phyloP scores from a whole-genome alignment of 306 rosid genomes.

The Citrullus amarus region DNA sequence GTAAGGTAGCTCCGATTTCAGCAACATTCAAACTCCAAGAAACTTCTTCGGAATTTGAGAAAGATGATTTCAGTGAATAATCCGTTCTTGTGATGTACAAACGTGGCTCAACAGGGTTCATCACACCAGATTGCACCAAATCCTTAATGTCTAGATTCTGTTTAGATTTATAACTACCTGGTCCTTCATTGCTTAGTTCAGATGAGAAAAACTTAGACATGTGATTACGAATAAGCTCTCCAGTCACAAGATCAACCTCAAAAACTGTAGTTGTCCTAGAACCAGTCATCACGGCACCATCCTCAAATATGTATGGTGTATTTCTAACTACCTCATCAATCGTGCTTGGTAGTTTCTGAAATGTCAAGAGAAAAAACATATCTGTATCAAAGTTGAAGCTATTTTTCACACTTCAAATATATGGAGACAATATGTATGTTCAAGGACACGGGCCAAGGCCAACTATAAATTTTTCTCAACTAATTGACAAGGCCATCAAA shows the following conservation, averaged over 20 bases:
- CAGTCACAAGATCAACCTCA: slow-evolving; percentile 55
- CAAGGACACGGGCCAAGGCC: background rate
- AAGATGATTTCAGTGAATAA: slow-evolving; percentile 38
- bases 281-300: slow-evolving; percentile 66
- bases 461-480: background rate
- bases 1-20: slow-evolving; percentile 50
- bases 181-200: slow-evolving; percentile 16
- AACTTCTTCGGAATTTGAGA: slow-evolving; percentile 30
- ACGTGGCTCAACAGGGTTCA: slow-evolving; percentile 19
- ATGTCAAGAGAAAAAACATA: background rate
- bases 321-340: slow-evolving; percentile 43
- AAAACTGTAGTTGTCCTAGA: slow-evolving; percentile 43
- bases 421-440: background rate
- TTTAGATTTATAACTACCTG: background rate
- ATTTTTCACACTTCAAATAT: background rate
- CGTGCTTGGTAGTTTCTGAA: slow-evolving; percentile 48
- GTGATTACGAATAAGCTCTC: slow-evolving; percentile 32
- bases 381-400: background rate
- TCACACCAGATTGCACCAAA: slow-evolving; percentile 18
- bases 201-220: slow-evolving; percentile 22
- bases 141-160: slow-evolving; percentile 16
- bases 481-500: background rate
- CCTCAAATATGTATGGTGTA: slow-evolving; percentile 47
- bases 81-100: slow-evolving; percentile 57
- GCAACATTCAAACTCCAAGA: slow-evolving; percentile 60